These are phyloP conservation scores for Pythium sp. DNA, from an alignment of 352 stramenopile genomes.

Conservation along the genomic window DNA sequence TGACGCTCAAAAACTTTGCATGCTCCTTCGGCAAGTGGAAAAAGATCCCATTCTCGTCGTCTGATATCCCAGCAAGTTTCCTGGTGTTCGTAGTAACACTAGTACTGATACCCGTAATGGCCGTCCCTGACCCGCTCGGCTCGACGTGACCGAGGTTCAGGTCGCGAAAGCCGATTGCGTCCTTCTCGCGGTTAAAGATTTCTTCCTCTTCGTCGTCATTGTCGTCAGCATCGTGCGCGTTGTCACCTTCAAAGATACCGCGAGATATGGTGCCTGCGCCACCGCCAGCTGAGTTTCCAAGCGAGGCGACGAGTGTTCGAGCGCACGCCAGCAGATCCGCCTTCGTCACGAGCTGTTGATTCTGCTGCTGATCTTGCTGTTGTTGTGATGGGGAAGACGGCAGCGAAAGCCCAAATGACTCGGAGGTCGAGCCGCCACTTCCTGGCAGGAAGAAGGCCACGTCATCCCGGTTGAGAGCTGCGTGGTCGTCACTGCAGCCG, in stretches of 20 bases:
- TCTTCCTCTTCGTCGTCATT: constrained; percentile 58
- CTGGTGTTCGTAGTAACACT: neutral
- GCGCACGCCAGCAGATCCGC: constrained; percentile 28
- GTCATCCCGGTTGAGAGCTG: constrained; percentile 13
- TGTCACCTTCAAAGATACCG: constrained; percentile 18
- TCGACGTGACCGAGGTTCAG: constrained; percentile 17
- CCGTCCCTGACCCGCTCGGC: neutral
- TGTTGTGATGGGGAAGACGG: neutral
- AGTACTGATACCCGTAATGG: neutral
- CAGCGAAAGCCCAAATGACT: neutral
- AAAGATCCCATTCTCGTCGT: constrained; percentile 36
- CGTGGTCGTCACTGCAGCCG: constrained; percentile 7
- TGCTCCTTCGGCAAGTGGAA: constrained; percentile 37
- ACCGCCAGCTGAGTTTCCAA: constrained; percentile 12
- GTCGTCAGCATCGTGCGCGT: constrained; percentile 20
- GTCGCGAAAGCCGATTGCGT: constrained; percentile 34
- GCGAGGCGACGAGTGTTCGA: constrained; percentile 22
- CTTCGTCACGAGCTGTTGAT: constrained; percentile 7
- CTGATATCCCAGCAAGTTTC: neutral
- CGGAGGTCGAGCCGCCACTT: neutral
- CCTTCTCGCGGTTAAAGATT: constrained; percentile 66
- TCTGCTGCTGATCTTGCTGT: constrained; percentile 6
- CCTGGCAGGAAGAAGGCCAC: constrained; percentile 27
- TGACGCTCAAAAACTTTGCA: constrained; percentile 19
- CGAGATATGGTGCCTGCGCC: constrained; percentile 10